Evolutionary conservation across 2,329 filamentous ascomycete species (phyloP), one percentile per base, ranked within the genome.

Genomic region (Colletotrichum euphorbiae): DNA sequence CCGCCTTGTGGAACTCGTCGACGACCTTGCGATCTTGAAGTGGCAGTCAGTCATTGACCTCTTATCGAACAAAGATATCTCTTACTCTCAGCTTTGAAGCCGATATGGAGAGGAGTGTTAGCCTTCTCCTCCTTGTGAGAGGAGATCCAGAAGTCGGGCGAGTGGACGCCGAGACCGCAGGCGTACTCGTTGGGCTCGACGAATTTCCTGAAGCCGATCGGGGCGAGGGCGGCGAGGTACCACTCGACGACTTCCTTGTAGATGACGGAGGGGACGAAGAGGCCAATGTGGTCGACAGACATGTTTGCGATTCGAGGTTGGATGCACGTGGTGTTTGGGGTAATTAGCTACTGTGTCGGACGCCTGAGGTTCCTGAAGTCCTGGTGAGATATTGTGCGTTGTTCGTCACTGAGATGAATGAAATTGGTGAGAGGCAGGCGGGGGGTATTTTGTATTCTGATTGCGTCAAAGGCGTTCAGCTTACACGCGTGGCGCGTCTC

Each of bases 1-100:
- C 81, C 7, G 77, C 75, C 31, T 72, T 69, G 68, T 86, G 75
- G 70, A 84, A 85, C 1, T 77, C 79, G 63, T 84, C 79, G n/a
- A 85, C 83, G 1, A 74, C 70, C 5, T 75, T 75, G 33, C 77
- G 79, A 69, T 80, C 81, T 84, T 8, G 24, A 2, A 8, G 19
- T 2, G 6, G 7, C 4, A 2, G 38, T 65, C 42, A 60, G 55
- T 40, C 52, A 1, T 13, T 19, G 40, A 11, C 6, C 28, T 28
- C 28, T n/a, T 48, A 13, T 12, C 11, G 13, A 3, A 17, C 24
- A 21, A 13, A 57, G 7, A 36, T 33, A 6, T 19, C 11, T 71
- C 74, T 31, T 36, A 77, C 77, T 74, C 31, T 76, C 72, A 1
- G 76, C 76, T 9, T 69, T 71, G 64, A 80, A 78, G 6, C 75